Percentiles rank a stretch among this genome's conserved stretches.
phyloP scores from a whole-genome alignment of 768 basidiomycete genomes.

The Cystofilobasidium capitatum region DNA sequence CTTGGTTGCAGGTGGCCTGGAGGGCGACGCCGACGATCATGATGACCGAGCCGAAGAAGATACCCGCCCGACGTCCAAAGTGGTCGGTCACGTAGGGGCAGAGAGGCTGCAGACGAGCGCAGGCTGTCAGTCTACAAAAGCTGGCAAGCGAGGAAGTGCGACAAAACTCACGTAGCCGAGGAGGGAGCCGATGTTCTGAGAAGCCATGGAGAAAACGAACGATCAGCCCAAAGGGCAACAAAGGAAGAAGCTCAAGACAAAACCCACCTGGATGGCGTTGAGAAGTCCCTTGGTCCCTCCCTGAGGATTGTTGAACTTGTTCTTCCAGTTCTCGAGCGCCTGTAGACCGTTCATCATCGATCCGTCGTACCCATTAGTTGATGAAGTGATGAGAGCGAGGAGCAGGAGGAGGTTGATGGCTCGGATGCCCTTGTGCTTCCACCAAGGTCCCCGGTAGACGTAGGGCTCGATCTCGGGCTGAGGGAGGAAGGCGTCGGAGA shows the following conservation, averaged over 20 bases:
- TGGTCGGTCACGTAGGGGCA: slow-evolving; percentile 48
- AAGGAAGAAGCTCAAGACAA: not conserved
- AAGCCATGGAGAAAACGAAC: slow-evolving; percentile 47
- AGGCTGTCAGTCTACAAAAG: slow-evolving; percentile 38
- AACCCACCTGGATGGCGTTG: not conserved
- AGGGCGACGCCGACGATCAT: slow-evolving; percentile 60
- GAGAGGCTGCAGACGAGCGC: not conserved
- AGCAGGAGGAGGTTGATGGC: slow-evolving; percentile 32
- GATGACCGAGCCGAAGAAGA: slow-evolving; percentile 60
- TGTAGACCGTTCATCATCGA: slow-evolving; percentile 30
- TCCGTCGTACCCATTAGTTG: slow-evolving; percentile 40
- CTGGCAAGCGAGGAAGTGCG: slow-evolving; percentile 54
- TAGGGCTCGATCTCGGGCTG: not conserved
- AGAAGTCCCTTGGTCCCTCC: slow-evolving; percentile 8
- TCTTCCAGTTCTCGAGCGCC: slow-evolving; percentile 17
- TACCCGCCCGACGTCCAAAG: slow-evolving; percentile 56
- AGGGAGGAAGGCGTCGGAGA: not conserved
- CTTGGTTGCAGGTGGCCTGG: slow-evolving; percentile 61
- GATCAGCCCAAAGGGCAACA: not conserved
- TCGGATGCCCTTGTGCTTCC: slow-evolving; percentile 16
- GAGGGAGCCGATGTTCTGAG: slow-evolving; percentile 65
- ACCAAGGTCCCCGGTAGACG: slow-evolving; percentile 16
- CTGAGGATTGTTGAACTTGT: slow-evolving; percentile 16
- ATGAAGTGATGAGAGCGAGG: slow-evolving; percentile 38
- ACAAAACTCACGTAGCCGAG: slow-evolving; percentile 40